Evolutionary conservation across 1,284 basidiomycete genomes (phyloP), one percentile per base, ranked within the genome.

Genomic region (Agroathelia rolfsii): DNA sequence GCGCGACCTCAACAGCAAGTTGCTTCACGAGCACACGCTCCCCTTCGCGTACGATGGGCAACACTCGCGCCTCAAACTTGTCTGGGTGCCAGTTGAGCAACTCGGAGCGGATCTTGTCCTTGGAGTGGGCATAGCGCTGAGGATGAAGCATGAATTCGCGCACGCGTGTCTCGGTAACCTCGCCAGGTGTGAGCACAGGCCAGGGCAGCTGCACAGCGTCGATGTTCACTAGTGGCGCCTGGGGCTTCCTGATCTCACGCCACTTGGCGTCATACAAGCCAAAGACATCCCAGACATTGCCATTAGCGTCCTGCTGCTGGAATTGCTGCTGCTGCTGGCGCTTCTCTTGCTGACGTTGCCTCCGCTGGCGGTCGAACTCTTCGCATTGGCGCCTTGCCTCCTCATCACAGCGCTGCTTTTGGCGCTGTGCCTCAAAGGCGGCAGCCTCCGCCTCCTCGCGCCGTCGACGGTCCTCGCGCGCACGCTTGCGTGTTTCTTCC

Each of bases 11-110:
- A 10, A 67, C 63, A 9, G 61, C 66, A 6, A 69, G 64, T 25
- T 59, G 50, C 15, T 51, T 56, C 3, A 66, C 69, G 23, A 51
- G 50, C 15, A 55, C 55, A 36, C 55, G 55, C 14, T 76, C 65
- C 8, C 55, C 55, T 14, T 52, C 47, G 6, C 47, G 43, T 17
- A 76, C 61, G 41, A 63, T 69, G 13, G 50, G 50, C 23, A 72
- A 41, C 26, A 67, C 42, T 27, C 58, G 46, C 14, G 43, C 28
- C 32, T 58, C 44, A 41, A 71, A 64, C 44, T 67, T 69, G 42
- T 74, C 72, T 2, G 71, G 66, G 41, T 75, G 72, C 58, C 66
- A 74, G 11, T 56, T 56, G 25, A 70, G 42, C 21, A 74, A 48
- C 42, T 74, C 70, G 7, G 41, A 41, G 41, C 56, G 62, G 42